Evolutionary conservation across 148 eudicot species (phyloP).

Genomic region (Rhododendron ovatum): DNA sequence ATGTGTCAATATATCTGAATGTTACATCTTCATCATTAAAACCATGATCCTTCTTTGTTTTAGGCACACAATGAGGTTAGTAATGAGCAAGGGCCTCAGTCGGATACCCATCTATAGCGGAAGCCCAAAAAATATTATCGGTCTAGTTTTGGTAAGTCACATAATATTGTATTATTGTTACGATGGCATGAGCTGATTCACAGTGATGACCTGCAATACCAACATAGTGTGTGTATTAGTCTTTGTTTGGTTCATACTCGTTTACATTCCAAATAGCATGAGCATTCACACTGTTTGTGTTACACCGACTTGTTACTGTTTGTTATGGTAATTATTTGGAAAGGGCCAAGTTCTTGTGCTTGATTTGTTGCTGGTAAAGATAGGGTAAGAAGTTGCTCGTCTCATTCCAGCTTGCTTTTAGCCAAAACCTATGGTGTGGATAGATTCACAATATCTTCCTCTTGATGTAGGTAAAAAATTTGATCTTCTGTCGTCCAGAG

Average conservation of each 20-base stretch:
- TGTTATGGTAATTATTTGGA: too few relatives aligned
- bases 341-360: not conserved
- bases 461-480: not conserved
- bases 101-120: slow-evolving; percentile 65
- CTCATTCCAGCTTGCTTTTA: not conserved
- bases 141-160: slow-evolving; percentile 57
- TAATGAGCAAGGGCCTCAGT: slow-evolving; percentile 75
- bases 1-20: not conserved
- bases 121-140: slow-evolving; percentile 58
- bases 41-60: not conserved
- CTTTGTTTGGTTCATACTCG: not conserved
- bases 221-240: not conserved
- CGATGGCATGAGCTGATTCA: not conserved
- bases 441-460: not conserved
- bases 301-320: not conserved
- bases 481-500: not conserved
- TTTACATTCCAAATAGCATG: not conserved
- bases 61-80: slow-evolving; percentile 58
- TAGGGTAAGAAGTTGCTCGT: not conserved
- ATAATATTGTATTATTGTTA: not conserved
- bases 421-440: not conserved
- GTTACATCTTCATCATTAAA: not conserved
- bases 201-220: not conserved
- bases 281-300: not conserved
- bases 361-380: not conserved